Conservation (phyloP, 129 eudicot genomes). For the Helichrysum umbraculigerum region DNA sequence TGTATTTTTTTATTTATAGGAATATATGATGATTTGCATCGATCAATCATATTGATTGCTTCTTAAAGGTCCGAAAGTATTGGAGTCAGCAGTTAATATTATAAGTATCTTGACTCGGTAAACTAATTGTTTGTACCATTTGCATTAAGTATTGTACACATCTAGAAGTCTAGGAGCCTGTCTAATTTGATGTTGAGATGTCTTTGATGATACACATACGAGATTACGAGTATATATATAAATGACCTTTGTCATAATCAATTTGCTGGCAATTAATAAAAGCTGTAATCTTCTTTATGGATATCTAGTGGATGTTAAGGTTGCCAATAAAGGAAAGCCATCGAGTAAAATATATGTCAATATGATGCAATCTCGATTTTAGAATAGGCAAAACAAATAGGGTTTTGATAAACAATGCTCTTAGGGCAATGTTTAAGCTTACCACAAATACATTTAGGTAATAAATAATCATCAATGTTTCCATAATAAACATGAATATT, state of each 20-base stretch:
- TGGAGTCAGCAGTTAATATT: not conserved
- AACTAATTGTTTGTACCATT: not conserved
- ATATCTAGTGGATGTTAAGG: slow-evolving; percentile 12
- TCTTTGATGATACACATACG: not conserved
- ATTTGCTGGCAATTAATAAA: slow-evolving; percentile 22
- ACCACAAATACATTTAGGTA: no score
- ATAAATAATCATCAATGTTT: no score
- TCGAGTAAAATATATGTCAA: not conserved
- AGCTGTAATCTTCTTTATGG: not conserved
- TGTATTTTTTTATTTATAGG: not conserved
- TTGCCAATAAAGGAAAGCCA: slow-evolving; percentile 20
- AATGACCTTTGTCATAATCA: slow-evolving; percentile 22
- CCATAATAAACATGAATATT: no score
- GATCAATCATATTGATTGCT: slow-evolving; percentile 16
- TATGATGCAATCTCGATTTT: no score
- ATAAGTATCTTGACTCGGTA: not conserved
- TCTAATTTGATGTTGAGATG: not conserved
- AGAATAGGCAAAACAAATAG: not conserved
- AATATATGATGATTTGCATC: slow-evolving; percentile 15
- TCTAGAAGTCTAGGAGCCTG: not conserved
- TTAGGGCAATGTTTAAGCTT: no score
- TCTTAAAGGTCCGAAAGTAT: slow-evolving; percentile 6
- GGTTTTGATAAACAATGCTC: no score
- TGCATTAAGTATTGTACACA: not conserved
- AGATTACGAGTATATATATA: no score